Base-by-base conservation (phyloP, 2,329 filamentous ascomycete species). In the Hymenoscyphus fructigenus region DNA sequence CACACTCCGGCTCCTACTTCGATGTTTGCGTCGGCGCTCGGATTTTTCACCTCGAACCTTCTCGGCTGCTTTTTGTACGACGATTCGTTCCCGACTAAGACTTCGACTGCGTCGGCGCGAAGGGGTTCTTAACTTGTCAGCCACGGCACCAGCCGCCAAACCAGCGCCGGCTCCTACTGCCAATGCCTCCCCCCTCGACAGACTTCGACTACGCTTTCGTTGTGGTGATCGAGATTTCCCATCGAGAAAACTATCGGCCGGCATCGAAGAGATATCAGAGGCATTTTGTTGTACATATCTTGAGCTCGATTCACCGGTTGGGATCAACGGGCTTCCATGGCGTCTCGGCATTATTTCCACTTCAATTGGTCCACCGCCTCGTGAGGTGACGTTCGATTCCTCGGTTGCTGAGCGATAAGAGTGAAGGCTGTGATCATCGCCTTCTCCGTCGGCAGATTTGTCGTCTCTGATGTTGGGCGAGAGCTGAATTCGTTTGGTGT, bases 191-290 rank as follows among this genome's bases (percentile, higher is more conserved):
- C 68, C 70, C 56, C 69, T 68, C 26, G 70, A 68, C 56, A 76
- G 67, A 61, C 73, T 75, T 61, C 70, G 73, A 44, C 72, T 75
- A 38, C 72, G 67, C 62, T 72, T 75, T 60, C 72, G 68, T 62
- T 73, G 71, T n/a, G 73, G 70, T 17, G 73, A 74, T 68, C 62
- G 59, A 32, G 71, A 67, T 15, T 71, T 70, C 44, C 82, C 83
- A 68, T 89, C 88, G 12, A 91, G 79, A 79, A 90, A 85, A 74
- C 87, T 90, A 75, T 91, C 88, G n/a, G 87, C 82, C 36, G 88
- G 88, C 85, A 91, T 90, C 41, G 88, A 89, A 1, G 94, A 98
- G 59, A 98, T 91, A 74, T 97, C 94, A 2, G 94, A 97, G 60
- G 88, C 82, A 70, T 86, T 87, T 14, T 86, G 83, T 38, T 86